A percentile compares a stretch with the other conserved stretches of the same genome.
Conservation (phyloP, 306 rosid genomes). For the apple (Malus domestica) region ASM211411v1 NC_041797.1:3350501-3351000, state of each 20-base stretch:
- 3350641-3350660: not conserved
- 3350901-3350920: slow-evolving; percentile 78
- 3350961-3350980: slow-evolving; percentile 47
- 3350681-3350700: not conserved
- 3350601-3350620: too few species aligned
- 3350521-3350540: not conserved
- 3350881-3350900: slow-evolving; percentile 62
- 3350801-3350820: slow-evolving; percentile 90
- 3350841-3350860: slow-evolving; percentile 76
- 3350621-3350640: too few species aligned
- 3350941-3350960: slow-evolving; percentile 65
- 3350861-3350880: slow-evolving; percentile 52
- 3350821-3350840: slow-evolving; percentile 71
- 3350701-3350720: not conserved
- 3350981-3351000: slow-evolving; percentile 42
- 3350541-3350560: not conserved
- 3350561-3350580: too few species aligned
- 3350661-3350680: not conserved
- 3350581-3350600: not conserved
- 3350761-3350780: not conserved
- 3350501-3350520: not conserved
- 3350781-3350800: not conserved
- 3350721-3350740: not conserved
- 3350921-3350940: slow-evolving; percentile 79
- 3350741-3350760: not conserved